Evolutionary conservation across 108 stramenopile genomes (phyloP).

Genomic region (Discostella pseudostelligera): DNA sequence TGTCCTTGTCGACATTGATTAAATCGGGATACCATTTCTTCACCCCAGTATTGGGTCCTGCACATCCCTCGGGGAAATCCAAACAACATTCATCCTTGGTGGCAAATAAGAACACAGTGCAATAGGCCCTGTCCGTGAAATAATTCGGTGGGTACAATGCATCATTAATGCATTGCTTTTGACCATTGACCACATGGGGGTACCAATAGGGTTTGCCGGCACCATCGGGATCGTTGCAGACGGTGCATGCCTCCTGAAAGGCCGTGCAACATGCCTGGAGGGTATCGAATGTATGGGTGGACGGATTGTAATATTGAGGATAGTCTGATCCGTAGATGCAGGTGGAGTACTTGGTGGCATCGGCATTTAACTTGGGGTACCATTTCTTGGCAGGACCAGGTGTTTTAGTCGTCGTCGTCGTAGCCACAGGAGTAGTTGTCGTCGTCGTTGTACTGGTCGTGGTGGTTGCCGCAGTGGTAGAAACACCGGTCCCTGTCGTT

Average conservation of each 20-base stretch:
- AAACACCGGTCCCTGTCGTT: too few species aligned
- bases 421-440: too few species aligned
- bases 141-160: not conserved
- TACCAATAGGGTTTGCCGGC: not conserved
- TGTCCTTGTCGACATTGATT: not conserved
- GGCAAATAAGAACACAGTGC: not conserved
- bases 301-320: too few species aligned
- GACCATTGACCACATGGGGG: not conserved
- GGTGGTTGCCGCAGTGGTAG: too few species aligned
- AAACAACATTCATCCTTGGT: slow-evolving; percentile 2
- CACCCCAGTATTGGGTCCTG: not conserved
- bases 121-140: not conserved
- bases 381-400: not conserved
- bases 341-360: too few species aligned
- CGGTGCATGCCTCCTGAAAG: too few species aligned
- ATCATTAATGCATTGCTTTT: not conserved
- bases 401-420: too few species aligned
- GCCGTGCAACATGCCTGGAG: too few species aligned
- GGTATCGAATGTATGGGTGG: too few species aligned
- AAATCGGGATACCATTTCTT: not conserved
- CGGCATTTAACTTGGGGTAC: too few species aligned
- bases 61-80: not conserved
- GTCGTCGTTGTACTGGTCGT: not conserved
- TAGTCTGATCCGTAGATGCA: too few species aligned
- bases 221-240: not conserved